Conservation (phyloP, 257 asterid species). For the Marsdenia floribunda region DNA sequence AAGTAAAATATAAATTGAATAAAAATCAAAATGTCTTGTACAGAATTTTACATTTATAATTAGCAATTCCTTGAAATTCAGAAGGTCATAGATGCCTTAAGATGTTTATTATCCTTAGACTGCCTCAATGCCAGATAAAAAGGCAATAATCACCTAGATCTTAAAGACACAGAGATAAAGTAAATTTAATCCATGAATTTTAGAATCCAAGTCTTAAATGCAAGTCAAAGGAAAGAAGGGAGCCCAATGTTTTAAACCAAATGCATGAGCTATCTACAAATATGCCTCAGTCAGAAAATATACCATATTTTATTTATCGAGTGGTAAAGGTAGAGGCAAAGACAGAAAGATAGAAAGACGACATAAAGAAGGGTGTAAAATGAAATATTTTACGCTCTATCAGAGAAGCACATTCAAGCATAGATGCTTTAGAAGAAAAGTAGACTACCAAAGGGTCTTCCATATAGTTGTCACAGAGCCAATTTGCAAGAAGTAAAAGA, state of each 20-base stretch:
- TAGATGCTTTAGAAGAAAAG: conserved; percentile 4
- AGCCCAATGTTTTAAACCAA: not conserved
- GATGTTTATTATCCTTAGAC: not conserved
- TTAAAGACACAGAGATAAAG: not conserved
- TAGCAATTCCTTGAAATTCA: not conserved
- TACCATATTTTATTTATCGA: not conserved
- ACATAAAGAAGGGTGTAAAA: not conserved
- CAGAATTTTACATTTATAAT: not conserved
- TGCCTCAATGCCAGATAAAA: not conserved
- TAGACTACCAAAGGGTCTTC: conserved; percentile 74
- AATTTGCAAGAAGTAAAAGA: conserved; percentile 70
- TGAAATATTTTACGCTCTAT: not conserved
- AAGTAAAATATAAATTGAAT: not conserved
- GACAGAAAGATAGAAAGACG: not conserved
- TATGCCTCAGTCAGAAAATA: not conserved
- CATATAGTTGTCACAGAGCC: conserved; percentile 88
- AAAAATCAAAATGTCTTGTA: not conserved
- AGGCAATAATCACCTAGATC: not conserved
- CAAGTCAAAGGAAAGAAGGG: not conserved
- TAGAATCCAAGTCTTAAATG: not conserved
- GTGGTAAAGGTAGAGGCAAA: not conserved
- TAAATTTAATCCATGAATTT: not conserved
- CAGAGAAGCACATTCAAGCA: not conserved
- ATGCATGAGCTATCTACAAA: not conserved
- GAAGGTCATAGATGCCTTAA: not conserved